Conservation (phyloP, 2,329 filamentous ascomycete genomes). For the Paecilomyces dactylethromorphus region DNA sequence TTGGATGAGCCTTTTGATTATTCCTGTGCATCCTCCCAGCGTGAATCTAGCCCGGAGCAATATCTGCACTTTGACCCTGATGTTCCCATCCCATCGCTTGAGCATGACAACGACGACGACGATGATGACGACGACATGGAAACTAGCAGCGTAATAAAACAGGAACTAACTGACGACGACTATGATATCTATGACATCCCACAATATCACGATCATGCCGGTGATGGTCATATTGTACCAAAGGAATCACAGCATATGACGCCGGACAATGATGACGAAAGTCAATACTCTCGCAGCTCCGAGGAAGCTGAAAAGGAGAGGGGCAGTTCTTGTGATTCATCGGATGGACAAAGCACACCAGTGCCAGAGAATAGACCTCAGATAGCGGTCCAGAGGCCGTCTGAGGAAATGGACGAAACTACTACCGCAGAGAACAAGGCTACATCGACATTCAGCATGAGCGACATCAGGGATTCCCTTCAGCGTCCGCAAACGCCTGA, state of each 20-base stretch:
- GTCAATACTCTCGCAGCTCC: conserved; percentile 47
- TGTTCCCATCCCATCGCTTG: conserved; percentile 80
- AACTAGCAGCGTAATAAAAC: conserved; percentile 59
- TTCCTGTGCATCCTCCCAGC: conserved; percentile 42
- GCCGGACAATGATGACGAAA: conserved; percentile 49
- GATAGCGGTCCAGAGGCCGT: neutral
- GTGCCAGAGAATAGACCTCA: conserved; percentile 18
- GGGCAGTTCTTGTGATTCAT: conserved; percentile 21
- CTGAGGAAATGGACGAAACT: conserved; percentile 29
- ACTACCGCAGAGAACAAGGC: conserved; percentile 13
- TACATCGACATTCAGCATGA: conserved; percentile 21
- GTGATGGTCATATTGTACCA: conserved; percentile 26
- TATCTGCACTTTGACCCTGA: conserved; percentile 71
- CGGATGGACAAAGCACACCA: conserved; percentile 25
- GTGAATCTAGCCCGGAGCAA: conserved; percentile 53
- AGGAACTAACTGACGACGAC: conserved; percentile 52
- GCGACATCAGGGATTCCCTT: conserved; percentile 30
- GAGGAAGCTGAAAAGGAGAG: conserved; percentile 18
- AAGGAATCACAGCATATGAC: conserved; percentile 22
- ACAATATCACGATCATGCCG: conserved; percentile 54
- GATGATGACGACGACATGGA: conserved; percentile 44
- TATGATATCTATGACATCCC: conserved; percentile 58
- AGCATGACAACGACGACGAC: conserved; percentile 51
- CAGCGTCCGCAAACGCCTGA: conserved; percentile 40
- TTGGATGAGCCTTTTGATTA: conserved; percentile 61